Evolutionary conservation across 768 basidiomycete species (phyloP).

Genomic region (Suillus bovinus): DNA sequence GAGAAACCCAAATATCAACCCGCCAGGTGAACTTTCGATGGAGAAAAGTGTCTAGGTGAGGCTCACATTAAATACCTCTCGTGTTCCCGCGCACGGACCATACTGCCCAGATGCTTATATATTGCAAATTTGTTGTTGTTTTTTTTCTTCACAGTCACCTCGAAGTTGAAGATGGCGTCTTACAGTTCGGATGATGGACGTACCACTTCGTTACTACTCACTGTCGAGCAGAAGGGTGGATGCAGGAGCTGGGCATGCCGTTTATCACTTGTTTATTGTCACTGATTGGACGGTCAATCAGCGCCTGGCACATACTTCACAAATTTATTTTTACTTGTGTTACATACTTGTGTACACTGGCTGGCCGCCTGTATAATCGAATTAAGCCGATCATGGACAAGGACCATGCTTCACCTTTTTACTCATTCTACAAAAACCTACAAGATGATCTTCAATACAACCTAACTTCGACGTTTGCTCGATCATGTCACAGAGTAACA

Average conservation of each 20-base stretch:
- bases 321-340: neutral
- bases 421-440: neutral
- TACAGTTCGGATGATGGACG: constrained; percentile 17
- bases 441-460: neutral
- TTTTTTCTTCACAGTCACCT: constrained; percentile 43
- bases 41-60: constrained; percentile 11
- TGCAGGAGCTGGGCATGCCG: constrained; percentile 72
- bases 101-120: constrained; percentile 22
- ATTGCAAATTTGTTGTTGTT: constrained; percentile 18
- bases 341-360: neutral
- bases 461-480: neutral
- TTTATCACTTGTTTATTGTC: constrained; percentile 40
- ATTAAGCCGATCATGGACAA: neutral
- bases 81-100: constrained; percentile 58
- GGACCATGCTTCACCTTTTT: neutral
- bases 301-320: constrained; percentile 52
- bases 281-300: constrained; percentile 71
- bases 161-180: constrained; percentile 38
- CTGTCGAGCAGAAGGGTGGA: constrained; percentile 50
- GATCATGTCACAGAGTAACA: constrained; percentile 2
- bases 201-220: constrained; percentile 27
- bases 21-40: constrained; percentile 73
- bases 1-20: constrained; percentile 73
- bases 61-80: constrained; percentile 12
- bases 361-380: neutral